A percentile compares a stretch with the other conserved stretches of the same genome.
phyloP scores from a whole-genome alignment of 371 early-diverging fungal species.

The Cokeromyces recurvatus region DNA sequence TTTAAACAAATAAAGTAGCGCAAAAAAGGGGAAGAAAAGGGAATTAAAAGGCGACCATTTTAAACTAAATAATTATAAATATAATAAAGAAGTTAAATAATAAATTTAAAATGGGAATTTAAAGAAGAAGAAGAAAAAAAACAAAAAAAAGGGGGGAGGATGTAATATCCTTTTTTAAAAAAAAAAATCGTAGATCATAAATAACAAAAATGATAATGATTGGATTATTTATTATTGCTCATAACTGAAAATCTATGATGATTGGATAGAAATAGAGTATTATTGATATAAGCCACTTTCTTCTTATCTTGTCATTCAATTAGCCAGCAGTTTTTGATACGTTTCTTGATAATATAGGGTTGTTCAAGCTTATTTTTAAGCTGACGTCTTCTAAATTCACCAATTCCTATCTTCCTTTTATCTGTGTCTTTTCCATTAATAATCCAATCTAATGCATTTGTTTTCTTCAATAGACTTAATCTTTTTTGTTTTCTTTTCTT shows the following conservation, averaged over 20 bases:
- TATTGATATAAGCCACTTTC: too few species aligned
- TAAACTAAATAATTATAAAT: conserved; percentile 7
- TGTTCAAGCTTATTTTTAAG: not conserved
- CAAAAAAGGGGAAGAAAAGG: too few species aligned
- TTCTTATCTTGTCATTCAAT: not conserved
- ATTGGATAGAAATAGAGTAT: not conserved
- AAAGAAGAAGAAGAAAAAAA: conserved; percentile 1
- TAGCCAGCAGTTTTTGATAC: not conserved
- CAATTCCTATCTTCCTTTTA: not conserved
- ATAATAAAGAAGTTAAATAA: not conserved
- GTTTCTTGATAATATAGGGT: conserved; percentile 1
- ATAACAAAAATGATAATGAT: not conserved
- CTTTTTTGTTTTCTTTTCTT: too few species aligned
- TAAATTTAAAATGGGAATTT: not conserved
- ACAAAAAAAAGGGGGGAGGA: not conserved
- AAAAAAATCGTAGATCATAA: not conserved
- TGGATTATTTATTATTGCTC: not conserved
- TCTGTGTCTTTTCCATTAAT: not conserved
- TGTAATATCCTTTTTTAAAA: too few species aligned
- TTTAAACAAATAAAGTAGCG: too few species aligned
- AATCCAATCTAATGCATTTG: conserved; percentile 5
- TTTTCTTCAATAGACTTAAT: not conserved
- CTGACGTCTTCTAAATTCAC: conserved; percentile 3
- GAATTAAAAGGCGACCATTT: conserved; percentile 27
- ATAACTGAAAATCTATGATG: not conserved